Evolutionary conservation across 2,329 filamentous ascomycete species (phyloP).

Genomic region (Talaromyces sp.): DNA sequence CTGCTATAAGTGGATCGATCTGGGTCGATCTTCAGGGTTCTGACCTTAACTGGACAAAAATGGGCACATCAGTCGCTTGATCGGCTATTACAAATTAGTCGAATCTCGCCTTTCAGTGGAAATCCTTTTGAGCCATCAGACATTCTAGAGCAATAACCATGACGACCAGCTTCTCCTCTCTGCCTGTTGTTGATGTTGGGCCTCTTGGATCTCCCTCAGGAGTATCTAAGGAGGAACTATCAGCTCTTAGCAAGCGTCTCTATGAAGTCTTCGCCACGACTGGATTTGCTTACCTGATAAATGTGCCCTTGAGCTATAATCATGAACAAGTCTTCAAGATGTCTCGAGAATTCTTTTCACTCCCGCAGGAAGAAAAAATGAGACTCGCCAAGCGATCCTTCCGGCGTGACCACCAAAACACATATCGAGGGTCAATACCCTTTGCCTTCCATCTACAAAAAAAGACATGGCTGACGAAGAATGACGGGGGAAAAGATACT

Average conservation of each 20-base stretch:
- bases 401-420: constrained; percentile 43
- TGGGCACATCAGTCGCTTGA: not conserved
- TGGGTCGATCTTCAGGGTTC: not conserved
- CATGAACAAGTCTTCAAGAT: constrained; percentile 49
- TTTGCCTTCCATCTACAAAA: not conserved
- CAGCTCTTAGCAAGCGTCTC: constrained; percentile 40
- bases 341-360: constrained; percentile 43
- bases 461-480: not conserved
- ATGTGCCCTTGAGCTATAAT: constrained; percentile 45
- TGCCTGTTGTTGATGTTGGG: constrained; percentile 48
- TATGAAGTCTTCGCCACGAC: constrained; percentile 49
- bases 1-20: constrained; percentile 3
- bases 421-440: constrained; percentile 44
- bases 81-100: not conserved
- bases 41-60: not conserved
- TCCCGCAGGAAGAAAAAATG: constrained; percentile 43
- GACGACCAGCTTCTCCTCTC: constrained; percentile 47
- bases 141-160: constrained; percentile 22
- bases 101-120: too few relatives aligned
- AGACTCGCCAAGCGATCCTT: constrained; percentile 49
- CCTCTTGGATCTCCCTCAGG: constrained; percentile 32
- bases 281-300: constrained; percentile 52
- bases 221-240: constrained; percentile 28
- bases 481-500: constrained; percentile 43
- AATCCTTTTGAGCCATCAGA: not conserved